These are phyloP conservation scores for Aspergillus persii DNA, from an alignment of 2,329 filamentous ascomycete genomes.

Conservation along the genomic window DNA sequence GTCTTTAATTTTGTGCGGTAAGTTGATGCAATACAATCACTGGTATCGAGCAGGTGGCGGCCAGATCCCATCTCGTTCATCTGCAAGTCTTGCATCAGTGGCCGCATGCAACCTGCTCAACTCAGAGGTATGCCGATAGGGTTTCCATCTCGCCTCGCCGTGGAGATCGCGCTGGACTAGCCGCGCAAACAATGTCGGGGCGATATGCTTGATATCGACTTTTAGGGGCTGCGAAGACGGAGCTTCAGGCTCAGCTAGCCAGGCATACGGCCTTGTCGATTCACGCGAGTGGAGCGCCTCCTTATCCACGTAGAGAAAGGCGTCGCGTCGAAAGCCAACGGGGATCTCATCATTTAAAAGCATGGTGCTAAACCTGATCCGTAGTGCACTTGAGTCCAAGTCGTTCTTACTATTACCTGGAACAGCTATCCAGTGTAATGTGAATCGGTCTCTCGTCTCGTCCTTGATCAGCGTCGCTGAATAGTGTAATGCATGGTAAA, in stretches of 20 bases:
- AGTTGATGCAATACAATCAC: not conserved
- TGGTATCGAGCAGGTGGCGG: conserved; percentile 10
- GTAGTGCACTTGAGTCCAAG: conserved; percentile 3
- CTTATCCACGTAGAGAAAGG: conserved; percentile 10
- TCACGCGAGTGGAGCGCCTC: conserved; percentile 13
- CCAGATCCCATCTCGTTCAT: conserved; percentile 9
- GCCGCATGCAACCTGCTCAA: conserved; percentile 15
- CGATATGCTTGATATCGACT: conserved; percentile 19
- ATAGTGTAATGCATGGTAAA: conserved; percentile 11
- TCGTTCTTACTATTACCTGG: not conserved
- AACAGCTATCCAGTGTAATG: conserved; percentile 10
- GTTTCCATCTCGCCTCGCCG: conserved; percentile 15
- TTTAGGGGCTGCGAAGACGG: conserved; percentile 11
- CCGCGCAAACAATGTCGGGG: conserved; percentile 17
- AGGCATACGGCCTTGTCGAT: conserved; percentile 11
- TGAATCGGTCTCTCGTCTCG: conserved; percentile 8
- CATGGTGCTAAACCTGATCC: conserved; percentile 4
- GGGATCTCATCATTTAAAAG: conserved; percentile 5
- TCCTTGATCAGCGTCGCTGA: conserved; percentile 5
- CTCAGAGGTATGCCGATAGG: conserved; percentile 21
- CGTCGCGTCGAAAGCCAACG: conserved; percentile 6
- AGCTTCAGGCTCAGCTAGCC: conserved; percentile 12
- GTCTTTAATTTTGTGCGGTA: no score
- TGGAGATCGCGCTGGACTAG: conserved; percentile 16
- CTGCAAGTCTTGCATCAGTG: not conserved